Base-by-base conservation (phyloP, 2,329 filamentous ascomycete genomes). In the Fusarium marasasianum region DNA sequence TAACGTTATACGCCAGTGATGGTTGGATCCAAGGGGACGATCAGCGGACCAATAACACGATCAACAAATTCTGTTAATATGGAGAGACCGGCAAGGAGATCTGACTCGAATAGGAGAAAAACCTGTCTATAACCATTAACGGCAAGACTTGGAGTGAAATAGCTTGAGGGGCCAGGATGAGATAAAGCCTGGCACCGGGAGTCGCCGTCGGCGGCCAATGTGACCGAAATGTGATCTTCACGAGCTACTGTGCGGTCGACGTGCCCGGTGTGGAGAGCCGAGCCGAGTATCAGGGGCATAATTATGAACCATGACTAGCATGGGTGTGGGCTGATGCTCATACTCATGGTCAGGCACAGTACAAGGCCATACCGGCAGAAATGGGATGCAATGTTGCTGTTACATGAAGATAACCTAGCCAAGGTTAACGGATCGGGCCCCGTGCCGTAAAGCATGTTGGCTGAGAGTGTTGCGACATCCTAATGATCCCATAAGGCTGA, bases 31-130 rank as follows among this genome's bases (percentile, higher is more conserved):
- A 40, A 47, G n/a, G 41, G 22, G 20, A 29, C 9, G 38, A 65
- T 53, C 38, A 53, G 31, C 9, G 31, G 54, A 26, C 33, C 41
- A 45, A 63, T 50, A 18, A 15, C 22, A 62, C 24, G 20, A 29
- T 18, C 41, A 29, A 38, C n/a, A 35, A 37, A 31, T 15, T 33
- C 18, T n/a, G 37, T 13, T 18, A 47, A 41, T 47, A 47, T 48
- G 60, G 53, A 59, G 40, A 62, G 41, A 29, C 24, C 26, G 24
- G n/a, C 29, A 20, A 50, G 55, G 31, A 47, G 31, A 68, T 47
- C 48, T 58, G 58, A 41, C 67, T 65, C 41, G 37, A 70, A 70
- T 43, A 70, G 69, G 67, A 65, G 40, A 70, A 48, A 65, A 69
- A 53, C 26, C 13, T 31, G 58, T n/a, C 51, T 58, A 65, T 20